Evolutionary conservation across 257 asterid species (phyloP).

Genomic region (Solanum clarkiae): DNA sequence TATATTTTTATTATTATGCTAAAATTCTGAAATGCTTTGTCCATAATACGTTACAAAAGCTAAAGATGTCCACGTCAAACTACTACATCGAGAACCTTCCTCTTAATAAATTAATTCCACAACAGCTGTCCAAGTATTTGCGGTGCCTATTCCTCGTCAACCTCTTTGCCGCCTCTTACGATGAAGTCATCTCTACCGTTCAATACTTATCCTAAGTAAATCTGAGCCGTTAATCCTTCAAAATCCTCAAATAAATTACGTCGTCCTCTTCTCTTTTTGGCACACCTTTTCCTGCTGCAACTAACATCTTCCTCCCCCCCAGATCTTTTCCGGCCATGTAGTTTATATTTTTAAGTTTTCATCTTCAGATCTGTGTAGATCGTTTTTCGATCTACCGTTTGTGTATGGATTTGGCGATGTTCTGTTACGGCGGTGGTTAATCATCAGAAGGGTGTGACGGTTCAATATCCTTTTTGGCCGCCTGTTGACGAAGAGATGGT

Average conservation of each 20-base stretch:
- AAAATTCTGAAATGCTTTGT: neutral
- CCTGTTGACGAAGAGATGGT: neutral
- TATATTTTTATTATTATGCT: too few species aligned
- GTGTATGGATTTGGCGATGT: constrained; percentile 4
- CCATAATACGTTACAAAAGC: constrained; percentile 12
- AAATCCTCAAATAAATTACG: constrained; percentile 8
- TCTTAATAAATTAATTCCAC: neutral
- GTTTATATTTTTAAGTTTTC: neutral
- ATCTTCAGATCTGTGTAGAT: neutral
- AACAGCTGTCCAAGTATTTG: constrained; percentile 26
- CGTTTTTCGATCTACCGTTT: constrained; percentile 17
- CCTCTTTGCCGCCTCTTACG: constrained; percentile 8
- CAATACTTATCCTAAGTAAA: neutral
- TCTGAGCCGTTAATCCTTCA: constrained; percentile 30
- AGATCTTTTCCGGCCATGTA: neutral
- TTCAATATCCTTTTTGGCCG: neutral
- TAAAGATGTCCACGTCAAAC: neutral
- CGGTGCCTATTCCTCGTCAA: neutral
- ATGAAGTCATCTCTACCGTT: constrained; percentile 16
- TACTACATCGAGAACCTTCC: neutral
- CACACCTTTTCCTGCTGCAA: neutral
- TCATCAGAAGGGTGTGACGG: neutral
- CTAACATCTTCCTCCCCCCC: too few species aligned
- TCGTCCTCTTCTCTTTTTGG: too few species aligned
- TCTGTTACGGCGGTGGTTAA: neutral